Percentiles rank a stretch among this genome's conserved stretches.
phyloP scores from a whole-genome alignment of 2,329 filamentous ascomycete genomes.

The Macrophomina tecta region DNA sequence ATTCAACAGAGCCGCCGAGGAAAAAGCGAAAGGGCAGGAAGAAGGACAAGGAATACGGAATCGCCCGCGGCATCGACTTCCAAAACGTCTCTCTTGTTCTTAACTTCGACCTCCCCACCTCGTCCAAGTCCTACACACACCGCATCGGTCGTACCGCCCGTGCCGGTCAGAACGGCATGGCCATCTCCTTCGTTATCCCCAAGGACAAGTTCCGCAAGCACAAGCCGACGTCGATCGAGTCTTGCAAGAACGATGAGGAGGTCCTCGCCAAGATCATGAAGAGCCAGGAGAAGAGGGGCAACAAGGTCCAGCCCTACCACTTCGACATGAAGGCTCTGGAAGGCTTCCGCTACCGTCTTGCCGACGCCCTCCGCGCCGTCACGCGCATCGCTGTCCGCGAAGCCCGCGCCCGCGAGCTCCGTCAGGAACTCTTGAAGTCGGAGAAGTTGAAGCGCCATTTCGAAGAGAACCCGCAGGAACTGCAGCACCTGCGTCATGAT shows the following conservation, averaged over 20 bases:
- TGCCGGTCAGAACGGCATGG: conserved; percentile 90
- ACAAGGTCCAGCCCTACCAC: conserved; percentile 85
- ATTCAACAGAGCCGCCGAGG: conserved; percentile 46
- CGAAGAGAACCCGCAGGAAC: conserved; percentile 91
- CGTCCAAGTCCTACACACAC: conserved; percentile 93
- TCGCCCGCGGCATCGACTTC: conserved; percentile 97
- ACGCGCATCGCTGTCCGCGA: conserved; percentile 90
- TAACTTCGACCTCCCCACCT: conserved; percentile 93
- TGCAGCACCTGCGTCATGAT: conserved; percentile 88
- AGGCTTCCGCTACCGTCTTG: conserved; percentile 92
- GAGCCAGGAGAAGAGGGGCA: conserved; percentile 77
- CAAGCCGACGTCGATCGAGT: conserved; percentile 78
- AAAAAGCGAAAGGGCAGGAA: conserved; percentile 70
- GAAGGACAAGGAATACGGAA: conserved; percentile 84
- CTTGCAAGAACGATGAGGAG: conserved; percentile 82
- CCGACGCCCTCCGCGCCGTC: conserved; percentile 87
- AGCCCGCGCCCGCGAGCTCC: conserved; percentile 84
- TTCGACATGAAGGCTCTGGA: conserved; percentile 96
- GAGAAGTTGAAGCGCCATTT: conserved; percentile 96
- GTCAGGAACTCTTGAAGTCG: conserved; percentile 87
- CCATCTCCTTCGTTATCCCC: conserved; percentile 92
- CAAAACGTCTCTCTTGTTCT: conserved; percentile 82
- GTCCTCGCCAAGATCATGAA: conserved; percentile 79
- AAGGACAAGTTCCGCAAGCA: conserved; percentile 84
- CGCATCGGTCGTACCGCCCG: conserved; percentile 92